Percentiles rank a stretch among this genome's conserved stretches.
These are phyloP conservation scores for Penicillium sp. DNA, from an alignment of 2,329 filamentous ascomycete genomes.

Conservation along the genomic window DNA sequence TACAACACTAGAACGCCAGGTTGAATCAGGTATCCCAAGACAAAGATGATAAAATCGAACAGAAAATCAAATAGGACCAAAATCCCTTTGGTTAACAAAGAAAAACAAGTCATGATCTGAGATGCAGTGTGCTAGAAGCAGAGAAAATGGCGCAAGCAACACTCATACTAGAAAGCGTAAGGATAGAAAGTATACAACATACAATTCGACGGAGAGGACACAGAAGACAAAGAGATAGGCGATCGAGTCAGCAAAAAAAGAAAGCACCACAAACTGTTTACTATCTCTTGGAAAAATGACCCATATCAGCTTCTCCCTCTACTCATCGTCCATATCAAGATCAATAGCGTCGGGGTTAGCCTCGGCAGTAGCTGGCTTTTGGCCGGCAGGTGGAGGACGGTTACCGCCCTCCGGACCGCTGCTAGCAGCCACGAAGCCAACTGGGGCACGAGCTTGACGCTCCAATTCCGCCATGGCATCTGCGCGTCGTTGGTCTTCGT, in stretches of 20 bases:
- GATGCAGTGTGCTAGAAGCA: constrained; percentile 7
- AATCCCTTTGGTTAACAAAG: neutral
- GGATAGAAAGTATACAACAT: constrained; percentile 9
- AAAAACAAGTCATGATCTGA: constrained; percentile 6
- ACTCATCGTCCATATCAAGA: constrained; percentile 52
- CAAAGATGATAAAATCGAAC: neutral
- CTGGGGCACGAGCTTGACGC: constrained; percentile 79
- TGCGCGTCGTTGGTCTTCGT: constrained; percentile 50
- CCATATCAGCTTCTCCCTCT: constrained; percentile 7
- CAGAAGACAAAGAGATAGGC: constrained; percentile 10
- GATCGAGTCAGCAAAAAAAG: constrained; percentile 1
- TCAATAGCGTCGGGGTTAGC: constrained; percentile 86
- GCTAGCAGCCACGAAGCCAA: constrained; percentile 86
- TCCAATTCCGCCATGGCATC: constrained; percentile 91
- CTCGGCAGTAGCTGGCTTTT: constrained; percentile 41
- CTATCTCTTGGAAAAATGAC: neutral
- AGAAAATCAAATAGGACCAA: neutral
- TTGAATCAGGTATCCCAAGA: constrained; percentile 3
- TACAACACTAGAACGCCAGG: neutral
- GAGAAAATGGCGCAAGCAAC: constrained; percentile 11
- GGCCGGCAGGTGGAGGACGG: constrained; percentile 38
- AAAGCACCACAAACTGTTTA: neutral
- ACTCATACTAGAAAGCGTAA: constrained; percentile 11
- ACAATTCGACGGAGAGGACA: constrained; percentile 7
- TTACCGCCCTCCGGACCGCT: constrained; percentile 67